Evolutionary conservation across 2,329 filamentous ascomycete genomes (phyloP).

Genomic region (Colletotrichum spaethianum): DNA sequence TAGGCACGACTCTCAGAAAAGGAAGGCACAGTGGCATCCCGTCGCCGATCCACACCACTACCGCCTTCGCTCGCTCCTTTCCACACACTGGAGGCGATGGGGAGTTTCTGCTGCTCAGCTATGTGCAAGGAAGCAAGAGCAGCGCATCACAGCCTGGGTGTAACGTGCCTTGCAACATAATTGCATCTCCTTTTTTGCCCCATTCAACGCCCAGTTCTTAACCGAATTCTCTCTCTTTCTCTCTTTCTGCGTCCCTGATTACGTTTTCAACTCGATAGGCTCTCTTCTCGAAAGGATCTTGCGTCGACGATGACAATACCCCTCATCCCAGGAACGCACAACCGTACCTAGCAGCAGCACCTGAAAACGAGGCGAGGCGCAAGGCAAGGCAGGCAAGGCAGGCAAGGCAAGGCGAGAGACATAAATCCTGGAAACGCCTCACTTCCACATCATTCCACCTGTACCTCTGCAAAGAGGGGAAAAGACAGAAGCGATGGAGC

Average conservation of each 20-base stretch:
- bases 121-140: slow-evolving; percentile 5
- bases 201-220: neutral
- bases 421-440: neutral
- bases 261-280: neutral
- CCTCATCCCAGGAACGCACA: neutral
- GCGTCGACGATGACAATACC: neutral
- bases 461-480: neutral
- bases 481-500: slow-evolving; percentile 27
- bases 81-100: slow-evolving; percentile 2
- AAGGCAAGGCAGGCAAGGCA: slow-evolving; percentile 2
- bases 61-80: neutral
- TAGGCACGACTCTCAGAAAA: neutral
- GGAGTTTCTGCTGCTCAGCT: neutral
- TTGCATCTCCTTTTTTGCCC: neutral
- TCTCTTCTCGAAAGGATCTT: neutral
- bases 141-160: slow-evolving; percentile 18
- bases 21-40: slow-evolving; percentile 17
- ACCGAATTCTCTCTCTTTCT: neutral
- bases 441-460: neutral
- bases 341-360: neutral
- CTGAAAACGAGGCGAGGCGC: slow-evolving; percentile 10
- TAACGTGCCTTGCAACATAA: slow-evolving; percentile 19
- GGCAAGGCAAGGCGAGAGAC: neutral
- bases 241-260: neutral
- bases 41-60: slow-evolving; percentile 2